Percentiles rank a stretch among this genome's conserved stretches.
Evolutionary conservation across 352 stramenopile species (phyloP).

Genomic region (Blastocystis sp.): DNA sequence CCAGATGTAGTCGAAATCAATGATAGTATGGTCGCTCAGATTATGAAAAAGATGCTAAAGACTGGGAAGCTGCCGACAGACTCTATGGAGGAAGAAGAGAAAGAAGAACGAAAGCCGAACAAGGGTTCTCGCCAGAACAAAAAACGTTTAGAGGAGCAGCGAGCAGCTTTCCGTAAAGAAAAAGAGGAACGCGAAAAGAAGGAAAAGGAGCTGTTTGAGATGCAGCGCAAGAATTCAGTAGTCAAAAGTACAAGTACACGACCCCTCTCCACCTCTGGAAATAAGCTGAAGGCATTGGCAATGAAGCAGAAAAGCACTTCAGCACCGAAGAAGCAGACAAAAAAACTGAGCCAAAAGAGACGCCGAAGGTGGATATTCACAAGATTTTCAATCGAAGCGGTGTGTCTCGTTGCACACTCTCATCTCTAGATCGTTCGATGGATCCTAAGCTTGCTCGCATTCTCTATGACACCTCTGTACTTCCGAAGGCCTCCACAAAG

Average conservation of each 20-base stretch:
- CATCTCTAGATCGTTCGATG: conserved; percentile 14
- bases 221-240: background rate
- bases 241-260: background rate
- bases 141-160: background rate
- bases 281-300: background rate
- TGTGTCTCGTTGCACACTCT: background rate
- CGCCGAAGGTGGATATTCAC: conserved; percentile 29
- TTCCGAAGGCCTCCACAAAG: background rate
- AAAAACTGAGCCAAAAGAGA: background rate
- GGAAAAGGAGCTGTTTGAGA: background rate
- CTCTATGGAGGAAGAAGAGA: background rate
- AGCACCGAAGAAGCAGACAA: background rate
- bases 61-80: background rate
- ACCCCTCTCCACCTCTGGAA: background rate
- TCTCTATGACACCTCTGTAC: background rate
- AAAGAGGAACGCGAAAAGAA: background rate
- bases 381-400: conserved; percentile 55
- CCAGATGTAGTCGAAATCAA: background rate
- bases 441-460: conserved; percentile 43
- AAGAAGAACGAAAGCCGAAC: conserved; percentile 6
- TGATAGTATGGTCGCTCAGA: conserved; percentile 8
- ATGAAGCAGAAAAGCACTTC: background rate
- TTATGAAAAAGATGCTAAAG: conserved; percentile 14
- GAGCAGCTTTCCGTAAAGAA: background rate
- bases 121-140: conserved; percentile 8